Evolutionary conservation across 2,329 filamentous ascomycete genomes (phyloP).

Genomic region (Pseudocercospora fijiensis): DNA sequence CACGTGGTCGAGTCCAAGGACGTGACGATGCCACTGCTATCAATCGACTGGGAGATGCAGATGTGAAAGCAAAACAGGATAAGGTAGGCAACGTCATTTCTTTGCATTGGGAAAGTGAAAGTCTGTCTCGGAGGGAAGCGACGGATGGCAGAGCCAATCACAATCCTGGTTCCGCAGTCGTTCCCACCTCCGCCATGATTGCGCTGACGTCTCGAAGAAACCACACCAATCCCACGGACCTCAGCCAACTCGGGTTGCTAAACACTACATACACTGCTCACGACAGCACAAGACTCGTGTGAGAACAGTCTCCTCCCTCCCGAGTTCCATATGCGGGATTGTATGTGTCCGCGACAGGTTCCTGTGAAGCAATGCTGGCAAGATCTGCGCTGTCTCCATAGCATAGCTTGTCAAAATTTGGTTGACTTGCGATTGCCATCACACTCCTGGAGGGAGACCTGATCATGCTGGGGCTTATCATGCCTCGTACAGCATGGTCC

Average conservation of each 20-base stretch:
- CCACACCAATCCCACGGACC: not conserved
- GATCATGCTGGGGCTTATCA: not conserved
- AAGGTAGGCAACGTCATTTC: not conserved
- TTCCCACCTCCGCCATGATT: slow-evolving; percentile 3
- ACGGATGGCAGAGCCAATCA: slow-evolving; percentile 2
- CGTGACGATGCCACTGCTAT: not conserved
- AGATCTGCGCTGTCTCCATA: not conserved
- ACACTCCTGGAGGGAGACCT: not conserved
- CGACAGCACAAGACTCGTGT: not conserved
- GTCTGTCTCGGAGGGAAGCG: not conserved
- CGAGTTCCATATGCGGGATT: not conserved
- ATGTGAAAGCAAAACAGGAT: not conserved
- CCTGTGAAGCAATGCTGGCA: not conserved
- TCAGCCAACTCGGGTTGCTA: no score
- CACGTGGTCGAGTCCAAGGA: not conserved
- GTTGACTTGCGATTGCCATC: not conserved
- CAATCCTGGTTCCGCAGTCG: not conserved
- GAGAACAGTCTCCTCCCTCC: not conserved
- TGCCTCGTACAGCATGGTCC: not conserved
- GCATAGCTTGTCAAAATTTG: not conserved
- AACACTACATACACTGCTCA: not conserved
- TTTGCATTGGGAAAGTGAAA: not conserved
- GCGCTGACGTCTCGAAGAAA: not conserved
- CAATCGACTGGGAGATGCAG: no score
- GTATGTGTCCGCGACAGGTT: not conserved